Evolutionary conservation across 225 moss, liverwort and hornwort genomes (phyloP), one percentile per base, ranked within the genome.

Genomic region (Sphagnum contortum): DNA sequence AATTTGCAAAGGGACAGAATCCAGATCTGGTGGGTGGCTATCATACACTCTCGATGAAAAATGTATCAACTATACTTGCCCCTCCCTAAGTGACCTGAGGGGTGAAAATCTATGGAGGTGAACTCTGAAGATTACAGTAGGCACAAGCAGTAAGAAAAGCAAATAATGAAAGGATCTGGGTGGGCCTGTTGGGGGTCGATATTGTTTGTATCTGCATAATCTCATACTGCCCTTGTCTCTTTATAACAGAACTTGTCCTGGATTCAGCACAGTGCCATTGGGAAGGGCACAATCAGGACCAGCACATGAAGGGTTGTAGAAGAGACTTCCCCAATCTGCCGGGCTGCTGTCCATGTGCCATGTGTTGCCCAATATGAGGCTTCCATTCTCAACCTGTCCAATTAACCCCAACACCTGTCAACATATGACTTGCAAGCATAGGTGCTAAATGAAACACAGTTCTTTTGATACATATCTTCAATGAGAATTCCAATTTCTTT

Each of bases 41-140:
- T 94, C 84, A 78, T 94, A 94, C 92, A 93, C 86, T 90, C 88
- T 86, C 79, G 77, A 84, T 73, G 80, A 69, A 77, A 88, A 72
- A 57, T 81, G 76, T 86, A 81, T 79, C 74, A 80, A 80, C 80
- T 88, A 82, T 84, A 84, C 62, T 76, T 75, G 71, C 69, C 83
- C 73, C 72, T 79, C 75, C 76, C 78, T 72, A 76, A 72, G 80
- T 80, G 82, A 80, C 70, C 75, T 72, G 73, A 67, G 48, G 59
- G 71, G 63, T 65, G 66, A 73, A 77, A 73, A 76, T 71, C 76
- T 65, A 66, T 63, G 77, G 64, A 74, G 70, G 82, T 72, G 53
- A 73, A 61, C 77, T 49, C 70, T 70, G 74, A 72, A 76, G 70
- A 80, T 77, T 84, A 82, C 69, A 82, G 56, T 76, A 86, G 69